Evolutionary conservation across 805 yeast genomes (phyloP).

Genomic region (Teunomyces cretensis): DNA sequence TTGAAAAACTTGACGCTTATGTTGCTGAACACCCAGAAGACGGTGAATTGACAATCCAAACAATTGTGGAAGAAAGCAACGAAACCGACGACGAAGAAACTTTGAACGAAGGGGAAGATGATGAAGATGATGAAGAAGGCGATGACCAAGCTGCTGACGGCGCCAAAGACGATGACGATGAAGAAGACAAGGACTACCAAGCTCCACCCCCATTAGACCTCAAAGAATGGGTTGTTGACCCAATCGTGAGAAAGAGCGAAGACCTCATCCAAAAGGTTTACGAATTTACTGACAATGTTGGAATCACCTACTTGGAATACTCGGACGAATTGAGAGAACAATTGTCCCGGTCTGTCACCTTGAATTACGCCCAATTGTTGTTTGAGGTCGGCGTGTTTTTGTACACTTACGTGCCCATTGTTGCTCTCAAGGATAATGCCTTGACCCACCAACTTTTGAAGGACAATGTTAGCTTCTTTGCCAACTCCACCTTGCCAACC

Average conservation of each 20-base stretch:
- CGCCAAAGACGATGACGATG: constrained; percentile 30
- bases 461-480: constrained; percentile 28
- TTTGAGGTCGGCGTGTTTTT: constrained; percentile 32
- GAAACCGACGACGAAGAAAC: constrained; percentile 21
- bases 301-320: constrained; percentile 34
- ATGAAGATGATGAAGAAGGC: constrained; percentile 11
- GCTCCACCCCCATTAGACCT: constrained; percentile 41
- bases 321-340: constrained; percentile 40
- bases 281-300: constrained; percentile 34
- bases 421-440: constrained; percentile 34
- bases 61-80: constrained; percentile 16
- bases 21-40: constrained; percentile 26
- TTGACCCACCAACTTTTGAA: constrained; percentile 36
- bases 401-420: constrained; percentile 34
- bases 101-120: constrained; percentile 16
- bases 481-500: constrained; percentile 20
- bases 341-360: constrained; percentile 36
- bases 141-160: constrained; percentile 11
- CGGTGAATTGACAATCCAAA: constrained; percentile 19
- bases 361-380: constrained; percentile 31
- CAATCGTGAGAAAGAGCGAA: constrained; percentile 33
- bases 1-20: constrained; percentile 36
- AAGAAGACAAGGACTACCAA: constrained; percentile 34
- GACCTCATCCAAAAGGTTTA: constrained; percentile 20
- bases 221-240: constrained; percentile 39